Evolutionary conservation across 2,329 filamentous ascomycete genomes (phyloP), one percentile per base, ranked within the genome.

Genomic region (Seiridium unicorne): DNA sequence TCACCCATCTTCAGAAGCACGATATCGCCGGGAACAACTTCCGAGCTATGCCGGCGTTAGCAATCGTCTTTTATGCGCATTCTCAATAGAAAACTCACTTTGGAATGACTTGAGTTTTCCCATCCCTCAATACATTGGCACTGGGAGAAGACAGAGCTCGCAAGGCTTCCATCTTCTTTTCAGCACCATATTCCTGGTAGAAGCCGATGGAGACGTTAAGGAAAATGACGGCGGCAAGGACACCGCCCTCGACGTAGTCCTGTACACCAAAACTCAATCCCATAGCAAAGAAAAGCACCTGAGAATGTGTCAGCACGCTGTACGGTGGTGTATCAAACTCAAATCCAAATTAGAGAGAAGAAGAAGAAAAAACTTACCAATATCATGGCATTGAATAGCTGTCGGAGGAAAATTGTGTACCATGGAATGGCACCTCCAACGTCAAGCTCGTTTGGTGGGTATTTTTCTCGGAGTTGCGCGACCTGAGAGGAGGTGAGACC

Each of bases 271-370:
- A 90, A 62, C 84, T 87, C 46, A 88, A 81, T 51, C 85, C 88
- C 88, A 93, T 92, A 68, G 90, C 90, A 68, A 93, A 89, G 58
- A 91, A 80, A 56, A 94, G 83, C 54, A 92, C 88, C 89, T 91
- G 81, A 32, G 26, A 6, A 18, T 4, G 18, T 34, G 34, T 32
- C 13, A 48, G 42, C 44, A 2, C 34, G 35, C 6, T 18, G 9
- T 34, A 40, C n/a, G 6, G 18, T 26, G 18, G 18, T 26, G 18
- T 26, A 2, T 26, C 18, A 26, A 26, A 26, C 2, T 26, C 18
- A 26, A 26, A 26, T 31, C 8, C 13, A 13, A 13, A 5, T n/a
- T 6, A 26, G 8, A 35, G n/a, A 34, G 11, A 4, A 34, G 36
- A n/a, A 48, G 42, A n/a, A 3, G 6, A 4, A 11, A 31, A 4